These are phyloP conservation scores for Trametes cubensis DNA, from an alignment of 768 basidiomycete genomes.

Conservation along the genomic window DNA sequence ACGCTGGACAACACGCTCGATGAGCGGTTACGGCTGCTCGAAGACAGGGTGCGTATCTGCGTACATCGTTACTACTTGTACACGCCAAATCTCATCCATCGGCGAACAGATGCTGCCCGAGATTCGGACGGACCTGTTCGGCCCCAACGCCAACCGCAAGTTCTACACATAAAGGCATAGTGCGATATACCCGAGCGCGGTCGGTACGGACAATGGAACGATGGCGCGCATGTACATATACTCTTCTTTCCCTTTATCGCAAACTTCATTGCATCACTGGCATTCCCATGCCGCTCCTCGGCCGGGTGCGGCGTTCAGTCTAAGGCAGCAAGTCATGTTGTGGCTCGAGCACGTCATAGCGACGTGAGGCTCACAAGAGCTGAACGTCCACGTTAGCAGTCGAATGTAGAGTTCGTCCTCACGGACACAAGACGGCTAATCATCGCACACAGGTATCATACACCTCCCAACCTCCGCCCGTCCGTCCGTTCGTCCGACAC, in stretches of 20 bases:
- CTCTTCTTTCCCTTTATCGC: neutral
- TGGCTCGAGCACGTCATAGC: too few species aligned
- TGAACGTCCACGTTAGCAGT: too few species aligned
- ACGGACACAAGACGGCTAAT: neutral
- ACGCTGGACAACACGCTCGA: slow-evolving; percentile 94
- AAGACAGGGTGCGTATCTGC: slow-evolving; percentile 71
- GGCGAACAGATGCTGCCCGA: slow-evolving; percentile 87
- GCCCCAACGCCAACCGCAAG: slow-evolving; percentile 88
- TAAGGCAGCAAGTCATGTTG: too few species aligned
- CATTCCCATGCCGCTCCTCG: neutral
- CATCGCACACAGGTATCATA: slow-evolving; percentile 17
- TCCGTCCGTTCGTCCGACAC: neutral
- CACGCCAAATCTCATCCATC: neutral
- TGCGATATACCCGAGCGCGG: slow-evolving; percentile 15
- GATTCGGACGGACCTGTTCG: slow-evolving; percentile 87
- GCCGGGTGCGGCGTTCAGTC: too few species aligned
- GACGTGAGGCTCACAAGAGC: too few species aligned
- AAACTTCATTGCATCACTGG: neutral
- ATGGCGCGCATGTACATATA: slow-evolving; percentile 21
- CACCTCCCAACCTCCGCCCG: slow-evolving; percentile 12
- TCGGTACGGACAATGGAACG: slow-evolving; percentile 19
- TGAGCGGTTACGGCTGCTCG: slow-evolving; percentile 84
- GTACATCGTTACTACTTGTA: neutral
- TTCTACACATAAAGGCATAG: slow-evolving; percentile 64
- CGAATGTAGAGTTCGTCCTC: too few species aligned